A percentile compares a stretch with the other conserved stretches of the same genome.
phyloP scores from a whole-genome alignment of 2,329 filamentous ascomycete genomes.

The Chalaropsis ovoidea region DNA sequence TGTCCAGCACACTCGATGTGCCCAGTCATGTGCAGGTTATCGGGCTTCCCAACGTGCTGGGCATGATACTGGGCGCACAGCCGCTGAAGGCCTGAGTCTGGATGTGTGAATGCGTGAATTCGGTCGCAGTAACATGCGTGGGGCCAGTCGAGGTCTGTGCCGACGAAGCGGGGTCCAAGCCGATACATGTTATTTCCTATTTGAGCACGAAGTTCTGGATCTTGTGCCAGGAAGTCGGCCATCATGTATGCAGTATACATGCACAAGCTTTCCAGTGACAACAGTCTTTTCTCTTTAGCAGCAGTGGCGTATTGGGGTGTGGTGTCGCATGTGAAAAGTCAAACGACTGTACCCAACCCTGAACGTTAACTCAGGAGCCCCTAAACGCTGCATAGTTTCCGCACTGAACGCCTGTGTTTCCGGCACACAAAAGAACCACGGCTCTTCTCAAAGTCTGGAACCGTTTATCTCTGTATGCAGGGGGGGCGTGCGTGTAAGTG shows the following conservation, averaged over 20 bases:
- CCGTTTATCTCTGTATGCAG: not conserved
- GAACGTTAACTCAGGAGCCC: no score
- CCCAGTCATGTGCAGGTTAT: constrained; percentile 48
- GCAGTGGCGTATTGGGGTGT: no score
- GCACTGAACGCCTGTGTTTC: no score
- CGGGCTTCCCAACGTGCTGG: constrained; percentile 46
- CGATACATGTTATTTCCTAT: not conserved
- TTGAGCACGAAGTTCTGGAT: not conserved
- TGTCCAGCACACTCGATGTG: constrained; percentile 42
- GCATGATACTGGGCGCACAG: constrained; percentile 17
- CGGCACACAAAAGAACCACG: no score
- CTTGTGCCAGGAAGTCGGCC: no score
- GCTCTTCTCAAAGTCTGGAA: no score
- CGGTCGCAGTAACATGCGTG: not conserved
- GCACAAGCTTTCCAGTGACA: no score
- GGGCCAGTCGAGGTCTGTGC: not conserved
- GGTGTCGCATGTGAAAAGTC: no score
- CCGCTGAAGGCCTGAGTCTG: not conserved
- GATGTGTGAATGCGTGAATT: not conserved
- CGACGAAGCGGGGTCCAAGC: not conserved
- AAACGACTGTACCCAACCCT: no score
- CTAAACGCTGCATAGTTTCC: no score
- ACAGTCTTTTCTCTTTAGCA: no score
- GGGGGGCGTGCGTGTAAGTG: not conserved
- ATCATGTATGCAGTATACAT: no score